Conservation (phyloP, 78 protist species). For the Fonticula alba region DNA sequence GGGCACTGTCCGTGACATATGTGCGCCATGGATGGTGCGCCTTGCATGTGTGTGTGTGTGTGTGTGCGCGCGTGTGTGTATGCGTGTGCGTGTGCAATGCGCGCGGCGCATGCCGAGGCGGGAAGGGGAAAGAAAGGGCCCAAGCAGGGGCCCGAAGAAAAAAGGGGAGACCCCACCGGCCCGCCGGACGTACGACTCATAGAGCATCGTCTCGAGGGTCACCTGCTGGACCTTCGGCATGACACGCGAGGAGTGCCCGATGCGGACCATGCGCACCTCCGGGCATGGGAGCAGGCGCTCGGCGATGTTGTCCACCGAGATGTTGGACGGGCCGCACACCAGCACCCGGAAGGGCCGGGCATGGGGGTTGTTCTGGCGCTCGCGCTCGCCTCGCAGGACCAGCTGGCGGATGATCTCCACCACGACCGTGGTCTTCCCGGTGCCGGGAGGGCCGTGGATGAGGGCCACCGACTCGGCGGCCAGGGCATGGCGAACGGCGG, state of each 20-base stretch:
- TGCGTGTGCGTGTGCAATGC: too few relatives aligned
- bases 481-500: slow-evolving; percentile 3
- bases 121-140: background rate
- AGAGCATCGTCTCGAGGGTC: slow-evolving; percentile 9
- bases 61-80: too few relatives aligned
- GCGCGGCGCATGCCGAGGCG: background rate
- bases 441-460: slow-evolving; percentile 38
- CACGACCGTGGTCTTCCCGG: slow-evolving; percentile 18
- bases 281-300: background rate
- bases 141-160: too few relatives aligned
- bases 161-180: background rate
- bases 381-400: slow-evolving; percentile 5
- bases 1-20: too few relatives aligned
- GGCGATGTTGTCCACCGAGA: slow-evolving; percentile 18
- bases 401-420: slow-evolving; percentile 24
- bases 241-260: slow-evolving; percentile 37
- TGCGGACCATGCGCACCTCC: slow-evolving; percentile 5
- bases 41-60: too few relatives aligned
- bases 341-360: slow-evolving; percentile 5
- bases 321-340: slow-evolving; percentile 25
- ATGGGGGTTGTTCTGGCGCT: too few relatives aligned
- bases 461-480: slow-evolving; percentile 1
- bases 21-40: too few relatives aligned
- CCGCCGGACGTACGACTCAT: background rate
- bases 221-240: background rate